Base-by-base conservation (phyloP, 2,329 filamentous ascomycete species). In the Chaetomium globosum region DNA sequence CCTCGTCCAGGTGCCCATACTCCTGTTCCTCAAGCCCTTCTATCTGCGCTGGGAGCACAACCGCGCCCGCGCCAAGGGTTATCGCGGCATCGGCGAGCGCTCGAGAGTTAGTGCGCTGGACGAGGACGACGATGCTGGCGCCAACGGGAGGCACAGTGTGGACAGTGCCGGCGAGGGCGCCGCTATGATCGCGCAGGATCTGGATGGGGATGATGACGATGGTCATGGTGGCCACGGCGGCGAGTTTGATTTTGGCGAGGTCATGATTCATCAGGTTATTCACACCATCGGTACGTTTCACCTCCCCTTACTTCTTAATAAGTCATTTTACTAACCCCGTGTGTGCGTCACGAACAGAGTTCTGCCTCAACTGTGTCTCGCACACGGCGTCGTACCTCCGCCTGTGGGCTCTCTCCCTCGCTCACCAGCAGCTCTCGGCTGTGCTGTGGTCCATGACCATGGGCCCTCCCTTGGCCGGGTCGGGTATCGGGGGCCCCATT, bases 191-290 rank as follows among this genome's bases (percentile, higher is more conserved):
- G 91, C 92, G 2, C 89, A 96, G 76, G 92, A 95, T 74, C 87
- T 96, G 71, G 81, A 79, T 54, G 61, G 65, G 39, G 85, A 88
- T 36, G 85, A 79, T 28, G 85, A 87, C 39, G 84, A 84, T 52
- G 91, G 92, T 1, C 57, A 61, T 39, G 65, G 93, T 39, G 65
- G 93, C 71, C 92, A 97, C 72, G 67, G 64, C 6, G 93, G 95
- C 74, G 95, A 99, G 75, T 99, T 99, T 77, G 95, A 99, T 73
- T 99, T 99, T 77, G 87, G 90, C 66, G 95, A 99, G 77, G 86
- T 93, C 69, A 97, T 99, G 93, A 99, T 99, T 75, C 95, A 99
- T 80, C 95, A 99, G 78, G 87, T 97, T 76, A 99, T 99, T 75
- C 96, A 98, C 81, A 98, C 94, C 21, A 98, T 98, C 74, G 93